Percentiles rank a stretch among this genome's conserved stretches.
phyloP scores from a whole-genome alignment of 2,329 filamentous ascomycete genomes.

The Neonectria sp. region DNA sequence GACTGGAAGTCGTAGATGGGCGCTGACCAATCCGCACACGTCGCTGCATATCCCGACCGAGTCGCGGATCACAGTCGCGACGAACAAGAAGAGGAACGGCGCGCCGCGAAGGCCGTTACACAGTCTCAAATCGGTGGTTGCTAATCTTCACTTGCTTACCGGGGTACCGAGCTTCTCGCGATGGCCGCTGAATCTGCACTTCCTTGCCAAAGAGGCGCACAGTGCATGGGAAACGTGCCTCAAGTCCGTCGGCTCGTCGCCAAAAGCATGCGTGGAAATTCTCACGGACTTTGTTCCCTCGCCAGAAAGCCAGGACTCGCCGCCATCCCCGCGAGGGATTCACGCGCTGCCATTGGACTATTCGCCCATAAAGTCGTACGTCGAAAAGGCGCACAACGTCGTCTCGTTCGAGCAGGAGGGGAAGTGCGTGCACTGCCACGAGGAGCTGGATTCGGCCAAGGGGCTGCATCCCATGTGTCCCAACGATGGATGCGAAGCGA shows the following conservation, averaged over 20 bases:
- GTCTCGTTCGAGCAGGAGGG: conserved; percentile 71
- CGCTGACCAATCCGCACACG: conserved; percentile 87
- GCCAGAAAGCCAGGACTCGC: conserved; percentile 19
- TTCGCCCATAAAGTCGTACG: conserved; percentile 65
- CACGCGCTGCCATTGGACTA: conserved; percentile 71
- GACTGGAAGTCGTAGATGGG: conserved; percentile 76
- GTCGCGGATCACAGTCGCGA: conserved; percentile 71
- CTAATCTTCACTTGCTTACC: conserved; percentile 86
- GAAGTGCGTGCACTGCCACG: conserved; percentile 67
- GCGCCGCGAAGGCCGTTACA: conserved; percentile 70
- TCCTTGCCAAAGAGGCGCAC: conserved; percentile 81
- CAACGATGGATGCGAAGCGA: conserved; percentile 66
- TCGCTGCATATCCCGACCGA: conserved; percentile 82
- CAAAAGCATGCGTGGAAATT: conserved; percentile 67
- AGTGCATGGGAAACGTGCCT: conserved; percentile 76
- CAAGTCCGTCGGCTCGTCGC: conserved; percentile 61
- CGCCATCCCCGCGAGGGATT: conserved; percentile 61
- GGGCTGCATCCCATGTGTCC: conserved; percentile 73
- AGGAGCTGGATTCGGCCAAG: conserved; percentile 59
- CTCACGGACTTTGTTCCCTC: conserved; percentile 67
- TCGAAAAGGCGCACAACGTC: conserved; percentile 69
- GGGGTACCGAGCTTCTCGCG: conserved; percentile 83
- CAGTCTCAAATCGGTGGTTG: conserved; percentile 78
- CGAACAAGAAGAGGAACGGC: conserved; percentile 65
- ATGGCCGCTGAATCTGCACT: conserved; percentile 87